Base-by-base conservation (phyloP, 2,329 filamentous ascomycete genomes). In the Xylariomycetidae sp. region DNA sequence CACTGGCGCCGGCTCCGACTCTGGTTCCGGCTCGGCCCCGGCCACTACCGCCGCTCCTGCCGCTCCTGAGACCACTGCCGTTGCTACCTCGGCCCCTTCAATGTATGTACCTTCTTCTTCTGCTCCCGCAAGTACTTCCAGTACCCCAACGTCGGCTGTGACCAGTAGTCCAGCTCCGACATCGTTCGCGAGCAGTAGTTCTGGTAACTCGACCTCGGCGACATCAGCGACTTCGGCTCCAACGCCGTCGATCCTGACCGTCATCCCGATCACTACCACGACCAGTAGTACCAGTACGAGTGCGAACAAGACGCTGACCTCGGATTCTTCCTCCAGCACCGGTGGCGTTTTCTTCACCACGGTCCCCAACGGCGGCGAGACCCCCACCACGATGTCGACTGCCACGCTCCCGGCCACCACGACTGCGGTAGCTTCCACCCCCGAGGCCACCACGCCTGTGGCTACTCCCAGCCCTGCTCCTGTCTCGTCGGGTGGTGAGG, bases 311-410 rank as follows among this genome's bases (percentile, higher is more conserved):
- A n/a, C n/a, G n/a, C n/a, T n/a, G n/a, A 52, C 44, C 30, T 44
- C 32, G n/a, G 38, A 38, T 39, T 46, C 41, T 38, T 61, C 60
- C 27, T 30, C 36, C 10, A 38, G 38, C 25, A 56, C 61, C 24
- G 67, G 65, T 35, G 66, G 63, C 35, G 57, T 73, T 23, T 64
- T 66, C 42, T 52, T 64, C 33, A 65, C 64, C 24, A 49, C 48
- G 8, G 43, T 43, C 24, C n/a, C n/a, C n/a, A n/a, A n/a, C n/a
- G n/a, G n/a, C n/a, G n/a, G n/a, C n/a, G n/a, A n/a, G n/a, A n/a
- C n/a, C n/a, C 25, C 31, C 4, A 23, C 35, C 20, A 35, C 31
- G 12, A 39, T 43, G 10, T 35, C 42, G 5, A 17, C 37, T 17
- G 40, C 29, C 15, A 27, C 31, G n/a, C 34, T 34, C 5, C 20